Base-by-base conservation (phyloP, 192 early-diverging fungal species). In the Umbelopsis isabellina region DNA sequence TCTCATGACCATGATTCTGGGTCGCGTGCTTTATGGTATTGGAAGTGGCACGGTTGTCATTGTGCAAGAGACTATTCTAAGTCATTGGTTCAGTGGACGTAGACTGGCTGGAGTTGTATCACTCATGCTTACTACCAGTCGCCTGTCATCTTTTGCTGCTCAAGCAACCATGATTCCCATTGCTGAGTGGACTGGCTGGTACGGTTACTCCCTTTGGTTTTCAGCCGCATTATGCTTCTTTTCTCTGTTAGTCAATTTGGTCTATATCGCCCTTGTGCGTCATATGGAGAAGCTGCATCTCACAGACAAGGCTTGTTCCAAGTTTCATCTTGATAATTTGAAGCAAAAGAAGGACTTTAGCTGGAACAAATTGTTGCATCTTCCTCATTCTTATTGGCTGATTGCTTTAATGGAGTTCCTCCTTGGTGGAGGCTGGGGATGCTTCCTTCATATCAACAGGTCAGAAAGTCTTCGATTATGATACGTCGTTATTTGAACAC, bases 51-150 rank as follows among this genome's bases (percentile, higher is more conserved):
- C 90, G n/a, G 87, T 93, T 49, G 86, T 88, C 0, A 90, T 91
- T 46, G 87, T 91, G n/a, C 91, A 93, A 76, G 90, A 93, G 68
- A 93, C 90, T 5, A 93, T 93, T 10, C 79, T 91, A 21, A 86
- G 89, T 22, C 89, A 90, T 83, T 91, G 90, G 82, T 93, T 93
- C 72, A 83, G 76, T 20, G 90, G 91, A 49, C 84, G 84, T 66
- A 84, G 87, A 0, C 78, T 93, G 21, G 89, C 89, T 4, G 79
- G 88, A 9, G 90, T 90, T 11, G 81, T 93, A 49, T 88, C 89
- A 2, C 74, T 90, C 44, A 89, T 90, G 74, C 80, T 93, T 41
- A 88, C 90, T 15, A 86, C 86, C 7, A 89, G 90, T 25, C 90
- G 89, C 47, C 73, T 93, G 70, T 80, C 91, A 27, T 91, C 90